Conservation (phyloP, 441 rosid genomes). For the Brassica hybrid region DNA sequence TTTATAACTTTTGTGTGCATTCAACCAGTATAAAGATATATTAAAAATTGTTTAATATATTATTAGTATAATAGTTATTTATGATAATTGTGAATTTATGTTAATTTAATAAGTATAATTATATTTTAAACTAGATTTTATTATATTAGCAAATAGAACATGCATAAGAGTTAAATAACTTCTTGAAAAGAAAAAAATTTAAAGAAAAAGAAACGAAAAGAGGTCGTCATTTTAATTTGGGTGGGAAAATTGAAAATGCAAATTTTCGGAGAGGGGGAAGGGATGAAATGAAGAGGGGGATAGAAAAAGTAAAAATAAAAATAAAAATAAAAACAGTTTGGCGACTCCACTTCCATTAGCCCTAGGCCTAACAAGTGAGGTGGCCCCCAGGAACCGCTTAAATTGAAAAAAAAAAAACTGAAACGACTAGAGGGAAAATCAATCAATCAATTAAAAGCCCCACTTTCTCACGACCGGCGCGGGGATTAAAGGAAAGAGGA, state of each 20-base stretch:
- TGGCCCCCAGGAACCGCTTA: conserved; percentile 22
- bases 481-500: too few species aligned
- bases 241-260: too few species aligned
- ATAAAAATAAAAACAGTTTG: background rate
- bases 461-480: too few species aligned
- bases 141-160: background rate
- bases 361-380: conserved; percentile 28
- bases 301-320: too few species aligned
- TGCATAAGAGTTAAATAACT: background rate
- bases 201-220: too few species aligned
- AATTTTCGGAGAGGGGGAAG: too few species aligned
- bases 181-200: background rate
- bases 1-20: background rate
- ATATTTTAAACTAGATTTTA: too few species aligned
- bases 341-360: background rate
- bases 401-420: background rate
- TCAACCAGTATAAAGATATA: background rate
- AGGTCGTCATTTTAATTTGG: too few species aligned
- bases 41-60: background rate
- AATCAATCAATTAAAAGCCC: too few species aligned
- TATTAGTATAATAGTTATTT: background rate
- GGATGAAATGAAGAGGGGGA: too few species aligned
- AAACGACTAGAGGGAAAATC: conserved; percentile 2
- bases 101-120: background rate
- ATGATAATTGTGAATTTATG: background rate